A percentile compares a stretch with the other conserved stretches of the same genome.
These are phyloP conservation scores for Silene conica DNA, from an alignment of 148 eudicot genomes.

Conservation along the genomic window DNA sequence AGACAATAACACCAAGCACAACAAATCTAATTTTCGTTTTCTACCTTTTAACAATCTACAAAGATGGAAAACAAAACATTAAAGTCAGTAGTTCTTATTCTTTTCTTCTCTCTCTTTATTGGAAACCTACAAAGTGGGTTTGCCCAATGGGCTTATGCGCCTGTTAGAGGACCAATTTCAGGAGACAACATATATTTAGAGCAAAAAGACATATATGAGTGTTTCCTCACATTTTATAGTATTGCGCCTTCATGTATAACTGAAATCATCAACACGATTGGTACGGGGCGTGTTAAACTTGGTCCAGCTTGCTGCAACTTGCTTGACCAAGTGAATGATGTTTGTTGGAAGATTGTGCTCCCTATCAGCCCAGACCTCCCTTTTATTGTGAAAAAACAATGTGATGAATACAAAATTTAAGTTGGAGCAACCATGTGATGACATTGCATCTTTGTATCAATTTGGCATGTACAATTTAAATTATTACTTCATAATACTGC, in stretches of 20 bases:
- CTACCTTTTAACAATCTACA: too few relatives aligned
- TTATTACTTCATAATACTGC: too few relatives aligned
- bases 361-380: too few relatives aligned
- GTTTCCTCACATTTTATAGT: not conserved
- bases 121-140: not conserved
- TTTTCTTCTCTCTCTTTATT: not conserved
- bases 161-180: not conserved
- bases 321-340: not conserved
- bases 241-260: not conserved
- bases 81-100: not conserved
- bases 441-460: too few relatives aligned
- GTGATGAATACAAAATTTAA: too few relatives aligned
- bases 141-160: constrained; percentile 9
- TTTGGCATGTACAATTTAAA: too few relatives aligned
- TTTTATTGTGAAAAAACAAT: too few relatives aligned
- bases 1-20: too few relatives aligned
- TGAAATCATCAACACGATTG: not conserved
- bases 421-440: too few relatives aligned
- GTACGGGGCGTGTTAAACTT: not conserved
- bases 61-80: not conserved
- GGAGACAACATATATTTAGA: not conserved
- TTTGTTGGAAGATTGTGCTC: too few relatives aligned
- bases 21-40: too few relatives aligned
- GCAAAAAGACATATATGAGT: not conserved
- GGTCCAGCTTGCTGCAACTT: not conserved